A percentile compares a stretch with the other conserved stretches of the same genome.
These are phyloP conservation scores for Alisma plantagoaquatica DNA, from an alignment of 106 monocot species.

Conservation along the genomic window DNA sequence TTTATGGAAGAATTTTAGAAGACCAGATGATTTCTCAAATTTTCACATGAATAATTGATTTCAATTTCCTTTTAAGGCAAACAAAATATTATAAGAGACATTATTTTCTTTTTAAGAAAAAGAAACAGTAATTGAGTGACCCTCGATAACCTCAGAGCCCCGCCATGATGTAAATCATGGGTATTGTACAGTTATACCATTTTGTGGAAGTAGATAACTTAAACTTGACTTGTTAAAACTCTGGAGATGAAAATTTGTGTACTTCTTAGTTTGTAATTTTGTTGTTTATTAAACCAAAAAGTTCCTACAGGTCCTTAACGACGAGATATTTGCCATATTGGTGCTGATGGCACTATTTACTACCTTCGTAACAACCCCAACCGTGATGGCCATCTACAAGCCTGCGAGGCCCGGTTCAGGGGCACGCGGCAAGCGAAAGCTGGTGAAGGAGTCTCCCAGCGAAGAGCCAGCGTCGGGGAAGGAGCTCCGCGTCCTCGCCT, in stretches of 20 bases:
- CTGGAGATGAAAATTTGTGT: background rate
- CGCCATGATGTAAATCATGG: too few relatives aligned
- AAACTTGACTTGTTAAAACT: too few relatives aligned
- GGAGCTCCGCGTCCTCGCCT: constrained; percentile 71
- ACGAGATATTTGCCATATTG: constrained; percentile 71
- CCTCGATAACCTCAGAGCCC: too few relatives aligned
- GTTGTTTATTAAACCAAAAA: background rate
- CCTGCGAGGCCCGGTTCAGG: constrained; percentile 54
- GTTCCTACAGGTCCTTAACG: constrained; percentile 47
- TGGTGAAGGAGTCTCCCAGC: constrained; percentile 15
- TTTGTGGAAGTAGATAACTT: too few relatives aligned
- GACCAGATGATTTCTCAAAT: too few relatives aligned
- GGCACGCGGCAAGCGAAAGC: constrained; percentile 43
- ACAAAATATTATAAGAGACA: too few relatives aligned
- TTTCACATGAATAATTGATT: too few relatives aligned
- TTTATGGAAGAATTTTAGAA: too few relatives aligned
- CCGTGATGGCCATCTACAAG: constrained; percentile 74
- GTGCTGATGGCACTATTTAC: constrained; percentile 93
- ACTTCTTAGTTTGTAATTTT: background rate
- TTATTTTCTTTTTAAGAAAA: too few relatives aligned
- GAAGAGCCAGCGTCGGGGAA: constrained; percentile 12
- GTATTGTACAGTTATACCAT: too few relatives aligned
- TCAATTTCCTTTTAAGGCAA: too few relatives aligned
- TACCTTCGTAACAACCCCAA: constrained; percentile 79
- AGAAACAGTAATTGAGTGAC: too few relatives aligned